Evolutionary conservation across 352 stramenopile species (phyloP).

Genomic region (Detonula confervacea): DNA sequence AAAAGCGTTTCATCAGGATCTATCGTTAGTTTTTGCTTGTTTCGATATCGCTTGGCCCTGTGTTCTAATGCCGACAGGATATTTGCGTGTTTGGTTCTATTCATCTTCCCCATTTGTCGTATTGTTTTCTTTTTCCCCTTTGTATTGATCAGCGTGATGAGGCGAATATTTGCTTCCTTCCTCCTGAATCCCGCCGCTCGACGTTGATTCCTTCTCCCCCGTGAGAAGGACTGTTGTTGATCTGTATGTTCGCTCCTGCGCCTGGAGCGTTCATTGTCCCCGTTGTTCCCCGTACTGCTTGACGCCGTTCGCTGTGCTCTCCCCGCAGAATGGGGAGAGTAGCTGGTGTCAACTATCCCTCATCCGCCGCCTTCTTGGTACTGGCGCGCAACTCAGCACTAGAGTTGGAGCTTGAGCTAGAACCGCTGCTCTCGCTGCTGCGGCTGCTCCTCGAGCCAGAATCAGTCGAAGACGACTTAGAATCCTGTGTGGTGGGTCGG

Average conservation of each 20-base stretch:
- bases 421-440: background rate
- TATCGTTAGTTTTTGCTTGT: background rate
- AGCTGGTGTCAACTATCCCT: background rate
- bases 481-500: background rate
- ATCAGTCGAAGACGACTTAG: background rate
- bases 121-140: slow-evolving; percentile 10
- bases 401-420: too few species aligned
- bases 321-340: background rate
- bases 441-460: background rate
- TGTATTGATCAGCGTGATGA: slow-evolving; percentile 32
- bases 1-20: background rate
- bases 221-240: background rate
- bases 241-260: background rate
- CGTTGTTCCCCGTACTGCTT: too few species aligned
- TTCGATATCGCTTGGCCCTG: slow-evolving; percentile 6
- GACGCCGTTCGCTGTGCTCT: too few species aligned
- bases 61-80: slow-evolving; percentile 16
- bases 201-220: background rate
- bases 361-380: background rate
- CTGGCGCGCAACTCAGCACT: too few species aligned
- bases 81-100: slow-evolving; percentile 20
- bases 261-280: too few species aligned
- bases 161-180: slow-evolving; percentile 8
- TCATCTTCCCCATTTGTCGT: background rate
- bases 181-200: slow-evolving; percentile 3